Conservation (phyloP, 176 grass and related monocot species). For the Bolboschoenus planiculmis region DNA sequence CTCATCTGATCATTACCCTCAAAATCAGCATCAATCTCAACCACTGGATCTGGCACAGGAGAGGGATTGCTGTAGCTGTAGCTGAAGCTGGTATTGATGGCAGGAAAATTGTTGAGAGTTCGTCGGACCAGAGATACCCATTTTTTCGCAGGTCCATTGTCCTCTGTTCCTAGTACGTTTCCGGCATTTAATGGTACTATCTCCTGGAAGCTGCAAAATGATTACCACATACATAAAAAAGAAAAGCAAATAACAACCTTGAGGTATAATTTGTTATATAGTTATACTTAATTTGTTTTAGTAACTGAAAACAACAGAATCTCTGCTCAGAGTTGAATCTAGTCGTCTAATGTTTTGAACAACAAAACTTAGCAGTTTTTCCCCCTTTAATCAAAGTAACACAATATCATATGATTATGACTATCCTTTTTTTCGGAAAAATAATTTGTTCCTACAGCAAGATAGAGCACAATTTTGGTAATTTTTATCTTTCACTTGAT, state of each 20-base stretch:
- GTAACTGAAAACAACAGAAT: background rate
- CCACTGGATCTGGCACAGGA: constrained; percentile 58
- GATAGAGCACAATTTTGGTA: background rate
- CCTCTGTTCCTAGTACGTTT: constrained; percentile 96
- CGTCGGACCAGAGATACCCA: constrained; percentile 83
- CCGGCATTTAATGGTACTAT: constrained; percentile 92
- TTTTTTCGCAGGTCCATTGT: constrained; percentile 88
- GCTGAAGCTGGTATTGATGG: constrained; percentile 43
- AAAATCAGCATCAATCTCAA: constrained; percentile 86
- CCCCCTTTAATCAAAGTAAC: background rate
- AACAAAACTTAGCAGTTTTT: background rate
- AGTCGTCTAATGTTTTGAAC: background rate
- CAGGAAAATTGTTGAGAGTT: constrained; percentile 74
- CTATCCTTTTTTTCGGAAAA: background rate
- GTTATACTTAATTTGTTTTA: background rate
- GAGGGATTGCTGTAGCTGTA: constrained; percentile 83
- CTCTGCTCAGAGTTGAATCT: background rate
- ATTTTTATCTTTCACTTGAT: background rate
- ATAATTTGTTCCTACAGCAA: background rate
- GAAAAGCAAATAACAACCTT: background rate
- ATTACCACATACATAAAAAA: background rate
- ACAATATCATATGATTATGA: background rate
- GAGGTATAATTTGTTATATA: background rate
- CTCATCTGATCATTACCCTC: constrained; percentile 57
- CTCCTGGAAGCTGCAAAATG: constrained; percentile 69